Conservation (phyloP, 495 filamentous ascomycete genomes). For the Pseudotulostoma volvatum region DNA sequence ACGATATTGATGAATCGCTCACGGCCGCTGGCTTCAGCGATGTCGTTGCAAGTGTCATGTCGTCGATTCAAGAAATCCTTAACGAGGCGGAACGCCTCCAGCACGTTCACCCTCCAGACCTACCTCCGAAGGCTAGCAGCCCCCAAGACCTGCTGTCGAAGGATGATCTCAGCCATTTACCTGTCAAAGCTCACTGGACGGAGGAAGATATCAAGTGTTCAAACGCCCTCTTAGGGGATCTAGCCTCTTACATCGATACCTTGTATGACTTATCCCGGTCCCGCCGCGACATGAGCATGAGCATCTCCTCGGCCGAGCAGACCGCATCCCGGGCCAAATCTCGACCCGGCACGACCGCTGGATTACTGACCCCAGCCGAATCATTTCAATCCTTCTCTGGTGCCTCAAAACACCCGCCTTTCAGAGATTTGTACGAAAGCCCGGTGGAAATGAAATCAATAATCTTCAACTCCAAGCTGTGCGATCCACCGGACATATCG, state of each 20-base stretch:
- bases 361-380: neutral
- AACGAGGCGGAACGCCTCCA: slow-evolving; percentile 74
- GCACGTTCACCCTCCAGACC: slow-evolving; percentile 30
- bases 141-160: slow-evolving; percentile 22
- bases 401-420: slow-evolving; percentile 1
- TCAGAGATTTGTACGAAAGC: slow-evolving; percentile 2
- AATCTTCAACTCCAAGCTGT: neutral
- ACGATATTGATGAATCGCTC: slow-evolving; percentile 72
- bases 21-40: slow-evolving; percentile 73
- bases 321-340: slow-evolving; percentile 12
- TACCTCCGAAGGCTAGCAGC: slow-evolving; percentile 21
- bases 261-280: slow-evolving; percentile 75
- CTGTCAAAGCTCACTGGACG: slow-evolving; percentile 32
- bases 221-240: slow-evolving; percentile 49
- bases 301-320: slow-evolving; percentile 23
- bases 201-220: slow-evolving; percentile 32
- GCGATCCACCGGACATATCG: neutral
- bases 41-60: slow-evolving; percentile 76
- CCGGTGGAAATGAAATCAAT: slow-evolving; percentile 2
- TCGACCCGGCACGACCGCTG: slow-evolving; percentile 10
- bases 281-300: slow-evolving; percentile 34
- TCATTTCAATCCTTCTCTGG: slow-evolving; percentile 2
- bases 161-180: slow-evolving; percentile 17
- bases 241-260: slow-evolving; percentile 76
- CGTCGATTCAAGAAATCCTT: slow-evolving; percentile 71